phyloP scores from a whole-genome alignment of 2,329 filamentous ascomycete species.

The Hirsutella thompsonii region DNA sequence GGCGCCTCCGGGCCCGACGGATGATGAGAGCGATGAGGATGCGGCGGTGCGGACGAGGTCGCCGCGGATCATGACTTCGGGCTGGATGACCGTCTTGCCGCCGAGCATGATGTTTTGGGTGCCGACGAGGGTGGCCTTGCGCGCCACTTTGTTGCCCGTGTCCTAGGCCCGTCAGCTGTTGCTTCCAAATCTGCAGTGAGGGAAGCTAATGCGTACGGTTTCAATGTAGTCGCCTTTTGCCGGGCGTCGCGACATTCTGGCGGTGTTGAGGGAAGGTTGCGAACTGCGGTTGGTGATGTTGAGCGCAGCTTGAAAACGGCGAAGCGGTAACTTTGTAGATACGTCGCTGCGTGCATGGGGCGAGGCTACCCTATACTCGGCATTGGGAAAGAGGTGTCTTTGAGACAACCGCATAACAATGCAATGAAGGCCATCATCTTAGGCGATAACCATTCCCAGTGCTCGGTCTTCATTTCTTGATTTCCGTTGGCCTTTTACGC shows the following conservation, averaged over 20 bases:
- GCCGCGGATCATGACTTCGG: conserved; percentile 85
- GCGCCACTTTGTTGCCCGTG: conserved; percentile 95
- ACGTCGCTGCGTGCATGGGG: too few species aligned
- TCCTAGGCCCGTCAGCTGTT: too few species aligned
- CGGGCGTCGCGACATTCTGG: conserved; percentile 60
- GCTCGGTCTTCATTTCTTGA: too few species aligned
- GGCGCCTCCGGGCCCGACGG: conserved; percentile 7
- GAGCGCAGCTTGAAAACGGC: not conserved
- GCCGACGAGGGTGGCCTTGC: conserved; percentile 80
- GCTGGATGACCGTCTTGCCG: conserved; percentile 90
- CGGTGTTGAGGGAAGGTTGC: not conserved
- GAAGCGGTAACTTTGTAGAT: not conserved
- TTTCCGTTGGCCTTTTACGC: too few species aligned
- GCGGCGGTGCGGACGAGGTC: conserved; percentile 58
- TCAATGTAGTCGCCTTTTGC: conserved; percentile 92
- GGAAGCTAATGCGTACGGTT: conserved; percentile 43
- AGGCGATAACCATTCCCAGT: too few species aligned
- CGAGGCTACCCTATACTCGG: too few species aligned
- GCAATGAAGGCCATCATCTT: too few species aligned
- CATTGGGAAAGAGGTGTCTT: too few species aligned
- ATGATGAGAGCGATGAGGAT: conserved; percentile 25
- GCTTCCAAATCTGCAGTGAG: too few species aligned
- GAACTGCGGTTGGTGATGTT: not conserved
- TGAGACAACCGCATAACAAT: too few species aligned
- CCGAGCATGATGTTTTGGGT: conserved; percentile 97